These are phyloP conservation scores for Mycena pura DNA, from an alignment of 768 basidiomycete species.

Conservation along the genomic window DNA sequence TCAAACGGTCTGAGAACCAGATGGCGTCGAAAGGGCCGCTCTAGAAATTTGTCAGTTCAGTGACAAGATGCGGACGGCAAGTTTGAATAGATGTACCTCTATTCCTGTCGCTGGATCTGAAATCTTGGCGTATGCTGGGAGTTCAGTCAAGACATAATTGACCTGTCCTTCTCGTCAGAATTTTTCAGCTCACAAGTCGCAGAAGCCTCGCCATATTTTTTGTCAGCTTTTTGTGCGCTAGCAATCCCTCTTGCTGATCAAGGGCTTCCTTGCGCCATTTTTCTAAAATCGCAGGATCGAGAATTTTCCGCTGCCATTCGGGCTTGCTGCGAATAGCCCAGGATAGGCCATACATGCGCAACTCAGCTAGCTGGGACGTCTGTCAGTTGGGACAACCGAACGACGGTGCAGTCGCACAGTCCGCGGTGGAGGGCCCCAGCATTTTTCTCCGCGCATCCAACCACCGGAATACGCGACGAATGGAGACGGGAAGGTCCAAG, in stretches of 20 bases:
- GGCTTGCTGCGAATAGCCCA: constrained; percentile 26
- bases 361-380: constrained; percentile 16
- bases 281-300: constrained; percentile 12
- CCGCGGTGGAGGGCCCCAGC: constrained; percentile 14
- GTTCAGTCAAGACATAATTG: constrained; percentile 28
- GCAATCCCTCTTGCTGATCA: constrained; percentile 7
- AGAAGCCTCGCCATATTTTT: constrained; percentile 8
- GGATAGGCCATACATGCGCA: constrained; percentile 26
- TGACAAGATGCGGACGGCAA: not conserved
- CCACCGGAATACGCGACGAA: constrained; percentile 3
- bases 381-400: no score
- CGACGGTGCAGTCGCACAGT: constrained; percentile 13
- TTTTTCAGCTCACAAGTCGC: no score
- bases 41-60: not conserved
- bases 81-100: not conserved
- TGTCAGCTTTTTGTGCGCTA: constrained; percentile 1
- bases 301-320: constrained; percentile 22
- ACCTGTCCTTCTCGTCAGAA: constrained; percentile 4
- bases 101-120: constrained; percentile 22
- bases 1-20: constrained; percentile 39
- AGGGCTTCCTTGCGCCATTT: constrained; percentile 27
- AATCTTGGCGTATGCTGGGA: constrained; percentile 24
- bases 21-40: constrained; percentile 28
- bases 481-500: constrained; percentile 19
- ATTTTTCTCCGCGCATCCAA: not conserved